Conservation (phyloP, 441 rosid genomes). For the Arabidopsis lyrata region DNA sequence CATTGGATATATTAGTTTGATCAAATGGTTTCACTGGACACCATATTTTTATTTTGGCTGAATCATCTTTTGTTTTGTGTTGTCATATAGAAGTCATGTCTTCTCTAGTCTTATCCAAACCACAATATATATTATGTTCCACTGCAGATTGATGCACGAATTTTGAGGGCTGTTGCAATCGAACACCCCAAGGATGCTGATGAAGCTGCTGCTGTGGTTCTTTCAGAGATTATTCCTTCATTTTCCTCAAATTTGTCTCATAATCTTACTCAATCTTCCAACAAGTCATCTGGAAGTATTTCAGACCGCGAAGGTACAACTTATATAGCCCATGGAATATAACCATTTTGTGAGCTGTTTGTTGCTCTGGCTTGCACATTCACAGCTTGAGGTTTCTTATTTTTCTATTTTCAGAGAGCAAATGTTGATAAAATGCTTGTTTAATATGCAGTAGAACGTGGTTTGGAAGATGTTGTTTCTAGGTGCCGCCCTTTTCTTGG, state of each 20-base stretch:
- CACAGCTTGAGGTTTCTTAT: conserved; percentile 9
- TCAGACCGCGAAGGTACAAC: conserved; percentile 54
- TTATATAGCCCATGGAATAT: not conserved
- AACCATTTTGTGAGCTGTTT: not conserved
- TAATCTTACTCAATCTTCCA: conserved; percentile 20
- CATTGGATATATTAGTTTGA: too few relatives aligned
- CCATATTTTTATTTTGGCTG: not conserved
- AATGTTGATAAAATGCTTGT: conserved; percentile 4
- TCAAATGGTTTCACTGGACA: not conserved
- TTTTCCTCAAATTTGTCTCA: conserved; percentile 42
- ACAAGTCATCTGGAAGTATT: conserved; percentile 25
- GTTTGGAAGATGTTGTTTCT: conserved; percentile 45
- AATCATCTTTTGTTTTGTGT: not conserved
- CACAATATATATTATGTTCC: not conserved
- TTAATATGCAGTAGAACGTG: conserved; percentile 53
- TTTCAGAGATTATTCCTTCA: conserved; percentile 72
- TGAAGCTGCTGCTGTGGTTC: conserved; percentile 77
- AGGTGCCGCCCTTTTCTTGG: conserved; percentile 10
- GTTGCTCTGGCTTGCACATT: conserved; percentile 25
- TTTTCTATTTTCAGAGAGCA: not conserved
- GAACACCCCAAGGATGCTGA: conserved; percentile 77
- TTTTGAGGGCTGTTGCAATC: conserved; percentile 87
- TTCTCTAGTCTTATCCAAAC: not conserved
- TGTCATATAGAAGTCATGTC: not conserved
- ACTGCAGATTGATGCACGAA: conserved; percentile 75